Evolutionary conservation across 2,329 filamentous ascomycete species (phyloP).

Genomic region (Diaporthe helianthi): DNA sequence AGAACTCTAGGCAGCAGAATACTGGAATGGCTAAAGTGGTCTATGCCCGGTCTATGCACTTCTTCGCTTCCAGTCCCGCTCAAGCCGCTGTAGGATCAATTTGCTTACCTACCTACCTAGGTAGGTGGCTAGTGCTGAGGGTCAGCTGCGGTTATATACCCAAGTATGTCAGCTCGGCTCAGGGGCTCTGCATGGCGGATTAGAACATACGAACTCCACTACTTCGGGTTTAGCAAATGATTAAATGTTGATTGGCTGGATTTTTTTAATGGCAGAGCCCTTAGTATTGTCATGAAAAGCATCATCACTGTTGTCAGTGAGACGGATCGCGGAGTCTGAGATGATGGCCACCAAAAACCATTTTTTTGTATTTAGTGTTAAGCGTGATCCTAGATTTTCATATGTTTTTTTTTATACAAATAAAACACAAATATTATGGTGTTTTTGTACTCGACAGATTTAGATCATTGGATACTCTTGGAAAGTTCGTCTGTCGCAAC

Average conservation of each 20-base stretch:
- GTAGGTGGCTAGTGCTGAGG: conserved; percentile 17
- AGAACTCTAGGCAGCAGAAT: not conserved
- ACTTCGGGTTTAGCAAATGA: not conserved
- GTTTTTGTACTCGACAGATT: too few relatives aligned
- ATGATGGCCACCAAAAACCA: not conserved
- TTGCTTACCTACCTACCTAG: too few relatives aligned
- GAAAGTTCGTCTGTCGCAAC: too few relatives aligned
- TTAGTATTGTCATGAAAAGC: not conserved
- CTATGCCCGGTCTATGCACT: not conserved
- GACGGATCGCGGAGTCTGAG: not conserved
- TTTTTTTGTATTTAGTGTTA: too few relatives aligned
- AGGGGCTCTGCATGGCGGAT: not conserved
- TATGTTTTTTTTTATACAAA: too few relatives aligned
- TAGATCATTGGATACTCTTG: too few relatives aligned
- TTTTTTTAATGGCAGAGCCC: not conserved
- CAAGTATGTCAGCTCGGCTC: not conserved
- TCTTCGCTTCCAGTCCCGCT: not conserved
- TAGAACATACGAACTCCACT: not conserved
- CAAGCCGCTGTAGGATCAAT: not conserved
- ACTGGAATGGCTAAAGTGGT: not conserved
- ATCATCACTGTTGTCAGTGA: not conserved
- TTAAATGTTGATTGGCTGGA: not conserved
- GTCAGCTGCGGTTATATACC: not conserved
- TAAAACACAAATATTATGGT: too few relatives aligned
- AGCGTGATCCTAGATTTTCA: too few relatives aligned